Evolutionary conservation across 768 basidiomycete species (phyloP), one percentile per base, ranked within the genome.

Genomic region (Mycena sanguinolenta): DNA sequence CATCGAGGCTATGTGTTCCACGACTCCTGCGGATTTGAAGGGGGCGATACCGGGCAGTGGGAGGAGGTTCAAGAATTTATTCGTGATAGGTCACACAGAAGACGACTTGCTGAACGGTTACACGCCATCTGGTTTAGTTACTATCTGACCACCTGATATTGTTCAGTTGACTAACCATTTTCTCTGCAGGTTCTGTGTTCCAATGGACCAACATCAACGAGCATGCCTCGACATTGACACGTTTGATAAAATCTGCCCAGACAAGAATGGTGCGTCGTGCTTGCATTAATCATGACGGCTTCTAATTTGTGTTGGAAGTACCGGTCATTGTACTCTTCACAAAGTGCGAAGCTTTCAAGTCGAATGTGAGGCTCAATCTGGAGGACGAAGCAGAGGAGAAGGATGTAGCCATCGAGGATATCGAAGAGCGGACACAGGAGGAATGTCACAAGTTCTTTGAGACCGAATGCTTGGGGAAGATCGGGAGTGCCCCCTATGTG

Each of bases 251-350:
- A 58, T 58, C n/a, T 58, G 57, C n/a, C 21, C 38, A 2, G 38
- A 38, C 21, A 58, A n/a, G 57, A 58, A 58, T 27, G 57, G 57
- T 58, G 57, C 10, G 57, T 58, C 21, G 30, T 58, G n/a, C 32
- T 34, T 34, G 32, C 19, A 38, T 46, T 38, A 4, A 13, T 21
- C 9, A 23, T 17, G 23, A 23, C n/a, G 7, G 4, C 14, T 34
- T 58, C 38, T 58, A 1, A 58, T 23, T 23, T 9, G 32, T 10
- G 57, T 58, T n/a, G 17, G 10, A 17, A 58, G 57, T 58, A 21
- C 57, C 57, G 5, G 19, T 46, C 21, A 46, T 46, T 21, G 16
- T 21, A 17, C 21, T 46, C 21, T 46, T 46, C 21, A 46, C 44
- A 21, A 58, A 58, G 25, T 58, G 39, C 34, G 57, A 58, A 3